Base-by-base conservation (phyloP, 2,329 filamentous ascomycete genomes). In the Hymenoscyphus occultus region DNA sequence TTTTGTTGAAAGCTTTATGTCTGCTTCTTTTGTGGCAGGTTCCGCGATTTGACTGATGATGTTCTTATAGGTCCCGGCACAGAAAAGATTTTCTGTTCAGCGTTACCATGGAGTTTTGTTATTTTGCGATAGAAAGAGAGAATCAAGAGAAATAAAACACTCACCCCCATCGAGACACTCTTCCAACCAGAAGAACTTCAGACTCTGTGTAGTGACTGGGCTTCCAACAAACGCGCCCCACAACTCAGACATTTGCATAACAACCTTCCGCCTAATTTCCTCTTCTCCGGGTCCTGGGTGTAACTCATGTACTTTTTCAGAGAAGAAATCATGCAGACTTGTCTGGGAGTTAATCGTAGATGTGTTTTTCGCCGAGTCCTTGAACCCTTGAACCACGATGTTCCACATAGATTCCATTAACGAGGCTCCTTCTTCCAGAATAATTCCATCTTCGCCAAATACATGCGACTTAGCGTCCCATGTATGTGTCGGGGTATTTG, bases 161-260 rank as follows among this genome's bases (percentile, higher is more conserved):
- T 66, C 64, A 77, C 76, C 75, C 32, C 84, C 83, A 70, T 85
- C 83, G 59, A 86, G 80, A 61, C 82, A 83, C 71, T 86, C 83
- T 70, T 86, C 83, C 2, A 86, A 73, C 81, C 83, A 85, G 69
- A 85, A 83, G 72, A 80, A 86, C 71, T 81, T 83, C 62, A 86
- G 74, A 71, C 82, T 85, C 72, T 86, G 84, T 31, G 69, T 78
- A 45, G 77, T 74, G 3, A 84, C 77, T 2, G 78, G 76, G 62
- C 78, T 81, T 3, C 84, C 84, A 31, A 85, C 80, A 71, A 84
- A 85, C 0, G 80, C 79, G 12, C 84, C 83, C 82, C 84, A 85
- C 28, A 73, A 65, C 48, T 74, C 72, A 3, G 82, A 75, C 14
- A 76, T 79, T 45, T 77, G 71, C 61, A 79, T 75, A 65, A 78